Conservation (phyloP, 495 filamentous ascomycete species). For the Oleoguttula mirabilis region DNA sequence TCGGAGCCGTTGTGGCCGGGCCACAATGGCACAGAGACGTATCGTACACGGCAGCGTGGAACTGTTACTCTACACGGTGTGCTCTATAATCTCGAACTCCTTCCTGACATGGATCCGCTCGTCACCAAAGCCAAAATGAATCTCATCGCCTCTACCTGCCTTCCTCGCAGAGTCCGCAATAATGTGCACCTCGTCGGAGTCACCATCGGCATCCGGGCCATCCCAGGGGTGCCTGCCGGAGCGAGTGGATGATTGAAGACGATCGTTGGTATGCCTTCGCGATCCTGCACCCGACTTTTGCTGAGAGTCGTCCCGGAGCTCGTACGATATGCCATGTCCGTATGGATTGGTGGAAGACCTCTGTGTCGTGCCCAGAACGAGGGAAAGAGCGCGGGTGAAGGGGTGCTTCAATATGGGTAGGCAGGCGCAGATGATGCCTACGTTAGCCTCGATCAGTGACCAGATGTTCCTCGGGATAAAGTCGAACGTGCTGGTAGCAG, state of each 20-base stretch:
- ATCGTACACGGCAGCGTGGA: no score
- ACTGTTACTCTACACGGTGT: no score
- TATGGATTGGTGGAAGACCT: neutral
- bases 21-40: no score
- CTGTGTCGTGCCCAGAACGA: neutral
- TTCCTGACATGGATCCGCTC: neutral
- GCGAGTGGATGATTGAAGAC: no score
- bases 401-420: conserved; percentile 1
- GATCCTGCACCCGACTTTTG: neutral
- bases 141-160: neutral
- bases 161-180: neutral
- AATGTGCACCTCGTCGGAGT: neutral
- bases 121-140: neutral
- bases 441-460: conserved; percentile 11
- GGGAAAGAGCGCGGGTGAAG: neutral
- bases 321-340: neutral
- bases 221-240: neutral
- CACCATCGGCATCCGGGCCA: neutral
- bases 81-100: neutral
- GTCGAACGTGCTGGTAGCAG: conserved; percentile 4
- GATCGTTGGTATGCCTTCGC: neutral
- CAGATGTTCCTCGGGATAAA: conserved; percentile 11
- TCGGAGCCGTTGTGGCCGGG: no score
- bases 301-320: neutral
- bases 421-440: conserved; percentile 14